Evolutionary conservation across 306 rosid genomes (phyloP).

Genomic region (Albizia julibrissin): DNA sequence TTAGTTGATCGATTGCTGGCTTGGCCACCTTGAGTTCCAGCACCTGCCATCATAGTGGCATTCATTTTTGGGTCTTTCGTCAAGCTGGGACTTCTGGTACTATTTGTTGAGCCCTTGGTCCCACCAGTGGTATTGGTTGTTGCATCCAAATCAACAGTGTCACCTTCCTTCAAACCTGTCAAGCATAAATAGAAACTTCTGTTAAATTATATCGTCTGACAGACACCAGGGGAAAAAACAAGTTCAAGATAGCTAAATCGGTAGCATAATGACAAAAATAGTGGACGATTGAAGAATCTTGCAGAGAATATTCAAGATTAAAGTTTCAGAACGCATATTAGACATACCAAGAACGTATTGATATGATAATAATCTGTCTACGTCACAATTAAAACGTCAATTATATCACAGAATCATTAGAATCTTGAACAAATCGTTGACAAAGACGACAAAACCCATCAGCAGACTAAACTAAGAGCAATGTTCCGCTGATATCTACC

Average conservation of each 20-base stretch:
- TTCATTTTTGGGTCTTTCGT: no score
- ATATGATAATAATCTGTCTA: not conserved
- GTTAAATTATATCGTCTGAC: not conserved
- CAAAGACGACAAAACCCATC: no score
- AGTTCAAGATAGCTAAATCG: no score
- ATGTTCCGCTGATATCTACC: not conserved
- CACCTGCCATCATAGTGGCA: no score
- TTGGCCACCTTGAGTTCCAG: constrained; percentile 54
- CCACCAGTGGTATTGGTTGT: constrained; percentile 31
- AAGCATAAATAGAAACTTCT: not conserved
- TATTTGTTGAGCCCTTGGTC: constrained; percentile 42
- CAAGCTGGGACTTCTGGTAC: not conserved
- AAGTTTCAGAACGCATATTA: no score
- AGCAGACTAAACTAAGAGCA: not conserved
- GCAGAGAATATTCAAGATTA: no score
- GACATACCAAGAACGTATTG: not conserved
- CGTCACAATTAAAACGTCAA: constrained; percentile 1
- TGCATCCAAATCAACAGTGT: constrained; percentile 48
- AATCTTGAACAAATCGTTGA: not conserved
- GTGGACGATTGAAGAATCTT: no score
- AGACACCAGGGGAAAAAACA: no score
- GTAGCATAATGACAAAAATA: not conserved
- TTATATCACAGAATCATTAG: not conserved
- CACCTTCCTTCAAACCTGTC: constrained; percentile 59
- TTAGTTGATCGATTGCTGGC: constrained; percentile 48